Evolutionary conservation across 2,329 filamentous ascomycete species (phyloP), one percentile per base, ranked within the genome.

Genomic region (Pestalotiopsis sp.): DNA sequence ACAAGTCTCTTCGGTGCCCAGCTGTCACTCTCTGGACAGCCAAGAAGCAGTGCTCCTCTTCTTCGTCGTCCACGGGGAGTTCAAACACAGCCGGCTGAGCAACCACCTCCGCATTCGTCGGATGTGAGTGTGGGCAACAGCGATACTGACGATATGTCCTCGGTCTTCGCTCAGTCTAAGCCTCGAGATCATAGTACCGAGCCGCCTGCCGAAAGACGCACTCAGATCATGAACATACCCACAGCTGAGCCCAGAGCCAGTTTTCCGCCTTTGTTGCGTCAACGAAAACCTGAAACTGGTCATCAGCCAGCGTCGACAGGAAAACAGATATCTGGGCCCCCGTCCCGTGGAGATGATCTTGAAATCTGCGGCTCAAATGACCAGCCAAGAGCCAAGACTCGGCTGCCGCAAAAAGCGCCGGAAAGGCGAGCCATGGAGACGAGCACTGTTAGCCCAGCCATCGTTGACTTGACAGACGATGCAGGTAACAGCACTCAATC

Each of bases 1-100:
- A 83, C 84, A 70, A 85, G 81, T 71, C 75, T 88, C 4, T 87
- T 86, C 71, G 86, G 85, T 2, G 80, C 85, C 23, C 75, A 82
- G 4, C 72, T 87, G 62, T 81, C 77, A 4, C 76, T 87, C n/a
- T 85, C 82, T 12, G 79, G 76, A 14, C 75, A 74, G 17, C 78
- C 80, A 2, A 67, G 75, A 68, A 82, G 78, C 71, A 80, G 79
- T 59, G 74, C 75, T 23, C 71, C 77, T 20, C 17, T 72, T 6
- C 75, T 72, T 6, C 75, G 75, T 62, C 74, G 70, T 38, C 66
- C 69, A 9, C 49, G 66, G 4, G 70, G 70, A 57, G 27, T 57
- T 38, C 49, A 45, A 63, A 65, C 57, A 61, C 64, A 66, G 63
- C 70, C 13, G 25, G 57, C 23, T 17, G 67, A 69, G 68, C 71